A percentile compares a stretch with the other conserved stretches of the same genome.
Evolutionary conservation across 1,139 yeast species (phyloP).

Genomic region (Geotrichum fermentans): DNA sequence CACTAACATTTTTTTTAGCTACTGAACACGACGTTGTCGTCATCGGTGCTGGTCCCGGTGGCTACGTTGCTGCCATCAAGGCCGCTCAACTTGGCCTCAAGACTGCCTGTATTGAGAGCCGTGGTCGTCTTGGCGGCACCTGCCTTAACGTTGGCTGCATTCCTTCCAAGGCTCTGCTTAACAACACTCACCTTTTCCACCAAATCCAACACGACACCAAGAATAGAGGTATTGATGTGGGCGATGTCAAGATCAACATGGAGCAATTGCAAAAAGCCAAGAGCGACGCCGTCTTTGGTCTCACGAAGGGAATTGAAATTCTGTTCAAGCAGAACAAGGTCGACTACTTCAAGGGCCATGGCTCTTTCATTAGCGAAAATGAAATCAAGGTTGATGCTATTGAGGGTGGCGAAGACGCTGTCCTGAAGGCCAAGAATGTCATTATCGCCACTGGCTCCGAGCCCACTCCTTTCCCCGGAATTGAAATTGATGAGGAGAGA

Average conservation of each 20-base stretch:
- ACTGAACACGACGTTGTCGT: slow-evolving; percentile 85
- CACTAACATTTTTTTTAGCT: slow-evolving; percentile 5
- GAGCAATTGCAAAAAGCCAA: slow-evolving; percentile 84
- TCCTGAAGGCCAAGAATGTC: slow-evolving; percentile 74
- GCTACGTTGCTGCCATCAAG: slow-evolving; percentile 92
- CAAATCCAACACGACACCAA: slow-evolving; percentile 80
- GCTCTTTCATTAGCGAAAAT: slow-evolving; percentile 79
- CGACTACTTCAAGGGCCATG: slow-evolving; percentile 89
- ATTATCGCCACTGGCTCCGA: slow-evolving; percentile 98
- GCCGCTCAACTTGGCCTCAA: slow-evolving; percentile 94
- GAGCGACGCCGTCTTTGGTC: slow-evolving; percentile 79
- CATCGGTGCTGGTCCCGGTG: slow-evolving; percentile 99
- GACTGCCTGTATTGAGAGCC: slow-evolving; percentile 94
- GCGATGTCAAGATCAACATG: slow-evolving; percentile 70
- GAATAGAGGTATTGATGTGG: slow-evolving; percentile 85
- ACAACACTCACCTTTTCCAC: slow-evolving; percentile 92
- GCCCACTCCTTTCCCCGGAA: slow-evolving; percentile 98
- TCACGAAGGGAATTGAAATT: slow-evolving; percentile 92
- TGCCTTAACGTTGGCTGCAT: slow-evolving; percentile 98
- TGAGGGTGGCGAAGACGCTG: slow-evolving; percentile 71
- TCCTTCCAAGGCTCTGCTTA: slow-evolving; percentile 91
- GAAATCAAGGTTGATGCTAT: slow-evolving; percentile 75
- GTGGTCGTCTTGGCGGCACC: slow-evolving; percentile 96
- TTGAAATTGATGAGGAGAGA: slow-evolving; percentile 92
- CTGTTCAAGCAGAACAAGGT: slow-evolving; percentile 94